phyloP scores from a whole-genome alignment of 148 eudicot species.

The Persicaria maculosa region DNA sequence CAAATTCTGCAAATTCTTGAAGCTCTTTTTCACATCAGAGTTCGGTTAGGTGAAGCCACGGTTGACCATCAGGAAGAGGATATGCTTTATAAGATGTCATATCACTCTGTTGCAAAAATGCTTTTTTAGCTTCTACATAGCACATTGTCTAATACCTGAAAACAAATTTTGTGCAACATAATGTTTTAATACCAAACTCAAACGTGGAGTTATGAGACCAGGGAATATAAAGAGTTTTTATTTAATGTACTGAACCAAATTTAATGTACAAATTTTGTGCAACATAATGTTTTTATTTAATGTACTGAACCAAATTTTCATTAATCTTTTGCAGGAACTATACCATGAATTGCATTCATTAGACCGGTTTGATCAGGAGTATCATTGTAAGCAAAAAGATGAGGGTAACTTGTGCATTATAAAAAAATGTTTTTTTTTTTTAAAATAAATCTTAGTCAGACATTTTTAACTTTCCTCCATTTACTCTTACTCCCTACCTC shows the following conservation, averaged over 20 bases:
- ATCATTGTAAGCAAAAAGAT: slow-evolving; percentile 24
- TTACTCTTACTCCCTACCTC: background rate
- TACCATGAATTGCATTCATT: slow-evolving; percentile 41
- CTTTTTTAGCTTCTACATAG: background rate
- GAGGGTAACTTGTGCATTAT: slow-evolving; percentile 22
- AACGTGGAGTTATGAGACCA: background rate
- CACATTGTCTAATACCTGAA: background rate
- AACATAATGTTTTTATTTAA: background rate
- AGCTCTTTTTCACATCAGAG: background rate
- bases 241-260: background rate
- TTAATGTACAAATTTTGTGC: too few relatives aligned
- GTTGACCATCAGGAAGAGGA: too few relatives aligned
- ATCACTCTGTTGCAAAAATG: background rate
- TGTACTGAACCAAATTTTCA: background rate
- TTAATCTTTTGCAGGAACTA: slow-evolving; percentile 25
- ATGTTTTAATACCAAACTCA: background rate
- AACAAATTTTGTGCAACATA: background rate
- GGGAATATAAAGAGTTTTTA: background rate
- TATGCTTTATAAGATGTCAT: background rate
- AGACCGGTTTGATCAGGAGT: slow-evolving; percentile 37
- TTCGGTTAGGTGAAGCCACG: background rate
- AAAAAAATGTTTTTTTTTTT: background rate
- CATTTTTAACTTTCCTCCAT: background rate
- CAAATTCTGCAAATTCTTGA: background rate
- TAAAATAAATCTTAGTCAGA: background rate